Conservation (phyloP, 176 grass and related monocot species). For the Zea mays region Zm-B73-REFERENCE-NAM-5.0 NC_050100.1:223909501-223910000, state of each 20-base stretch:
- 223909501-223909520: neutral
- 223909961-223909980: neutral
- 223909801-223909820: neutral
- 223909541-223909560: too few species aligned
- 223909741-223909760: neutral
- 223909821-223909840: neutral
- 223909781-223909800: neutral
- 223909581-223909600: neutral
- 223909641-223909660: neutral
- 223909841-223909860: neutral
- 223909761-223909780: neutral
- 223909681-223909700: neutral
- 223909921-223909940: neutral
- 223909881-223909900: neutral
- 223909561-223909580: neutral
- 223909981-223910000: too few species aligned
- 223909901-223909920: neutral
- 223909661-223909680: constrained; percentile 14
- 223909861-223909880: neutral
- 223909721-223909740: constrained; percentile 4
- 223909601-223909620: constrained; percentile 16
- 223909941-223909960: neutral
- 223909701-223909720: neutral
- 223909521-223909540: neutral
- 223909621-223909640: neutral